Conservation (phyloP, 306 rosid species). For the Fagus crenata region DNA sequence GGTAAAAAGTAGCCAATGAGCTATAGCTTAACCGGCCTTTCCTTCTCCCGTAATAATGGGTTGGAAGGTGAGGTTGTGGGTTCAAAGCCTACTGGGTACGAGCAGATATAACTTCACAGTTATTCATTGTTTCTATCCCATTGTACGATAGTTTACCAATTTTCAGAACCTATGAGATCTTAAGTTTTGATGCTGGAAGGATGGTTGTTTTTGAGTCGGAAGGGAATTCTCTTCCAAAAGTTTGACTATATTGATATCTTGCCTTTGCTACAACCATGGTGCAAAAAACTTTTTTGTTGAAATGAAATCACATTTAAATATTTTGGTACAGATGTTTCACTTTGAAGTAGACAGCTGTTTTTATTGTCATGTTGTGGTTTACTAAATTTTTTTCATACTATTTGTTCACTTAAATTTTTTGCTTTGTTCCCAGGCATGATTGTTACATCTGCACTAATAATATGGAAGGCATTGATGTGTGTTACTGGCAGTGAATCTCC, state of each 20-base stretch:
- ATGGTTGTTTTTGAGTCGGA: neutral
- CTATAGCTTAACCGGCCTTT: too few species aligned
- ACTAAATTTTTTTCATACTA: slow-evolving; percentile 1
- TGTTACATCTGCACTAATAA: slow-evolving; percentile 71
- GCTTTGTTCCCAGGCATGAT: slow-evolving; percentile 64
- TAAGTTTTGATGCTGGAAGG: neutral
- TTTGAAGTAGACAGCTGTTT: neutral
- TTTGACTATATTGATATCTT: neutral
- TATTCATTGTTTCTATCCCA: neutral
- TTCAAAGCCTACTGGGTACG: neutral
- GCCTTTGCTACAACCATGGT: neutral
- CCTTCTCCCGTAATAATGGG: too few species aligned
- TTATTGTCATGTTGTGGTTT: slow-evolving; percentile 3
- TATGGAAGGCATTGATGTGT: slow-evolving; percentile 89
- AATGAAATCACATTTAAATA: neutral
- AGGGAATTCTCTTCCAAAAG: neutral
- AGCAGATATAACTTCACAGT: neutral
- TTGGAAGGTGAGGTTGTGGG: too few species aligned
- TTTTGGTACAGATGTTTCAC: neutral
- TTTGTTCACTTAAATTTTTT: slow-evolving; percentile 17
- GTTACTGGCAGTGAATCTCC: slow-evolving; percentile 82
- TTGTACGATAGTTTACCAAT: neutral
- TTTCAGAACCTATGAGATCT: neutral
- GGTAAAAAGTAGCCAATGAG: too few species aligned
- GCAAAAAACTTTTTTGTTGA: too few species aligned